These are phyloP conservation scores for Neopestalotiopsis sp. DNA, from an alignment of 2,329 filamentous ascomycete genomes.

Conservation along the genomic window DNA sequence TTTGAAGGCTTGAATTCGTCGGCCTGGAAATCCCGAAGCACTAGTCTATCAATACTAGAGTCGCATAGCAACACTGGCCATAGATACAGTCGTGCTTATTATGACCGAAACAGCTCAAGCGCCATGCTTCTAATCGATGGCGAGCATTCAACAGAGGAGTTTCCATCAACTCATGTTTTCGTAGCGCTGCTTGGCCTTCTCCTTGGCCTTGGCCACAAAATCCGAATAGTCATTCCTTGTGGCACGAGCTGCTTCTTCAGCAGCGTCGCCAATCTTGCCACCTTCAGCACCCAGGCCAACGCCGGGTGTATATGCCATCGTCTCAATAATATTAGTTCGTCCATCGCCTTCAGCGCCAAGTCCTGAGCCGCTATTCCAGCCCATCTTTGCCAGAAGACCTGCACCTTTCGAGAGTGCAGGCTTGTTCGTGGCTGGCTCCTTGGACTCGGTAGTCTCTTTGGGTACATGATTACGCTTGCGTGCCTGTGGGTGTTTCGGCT, in stretches of 20 bases:
- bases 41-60: background rate
- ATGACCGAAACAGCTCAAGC: no score
- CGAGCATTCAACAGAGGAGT: no score
- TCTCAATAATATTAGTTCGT: slow-evolving; percentile 67
- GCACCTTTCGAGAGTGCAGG: slow-evolving; percentile 65
- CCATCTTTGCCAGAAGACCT: slow-evolving; percentile 74
- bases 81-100: no score
- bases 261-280: slow-evolving; percentile 72
- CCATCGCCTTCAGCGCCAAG: slow-evolving; percentile 69
- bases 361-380: slow-evolving; percentile 70
- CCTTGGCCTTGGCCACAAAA: slow-evolving; percentile 69
- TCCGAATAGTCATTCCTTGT: slow-evolving; percentile 65
- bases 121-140: background rate
- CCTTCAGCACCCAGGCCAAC: slow-evolving; percentile 74
- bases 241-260: slow-evolving; percentile 65
- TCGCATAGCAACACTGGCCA: background rate
- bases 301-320: slow-evolving; percentile 69
- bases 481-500: slow-evolving; percentile 46
- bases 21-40: background rate
- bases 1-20: no score
- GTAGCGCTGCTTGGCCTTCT: slow-evolving; percentile 70
- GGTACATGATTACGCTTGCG: slow-evolving; percentile 32
- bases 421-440: slow-evolving; percentile 39
- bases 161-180: slow-evolving; percentile 53
- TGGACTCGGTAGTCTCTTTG: slow-evolving; percentile 42